Evolutionary conservation across 768 basidiomycete genomes (phyloP), one percentile per base, ranked within the genome.

Genomic region (Leucocoprinus sp.): DNA sequence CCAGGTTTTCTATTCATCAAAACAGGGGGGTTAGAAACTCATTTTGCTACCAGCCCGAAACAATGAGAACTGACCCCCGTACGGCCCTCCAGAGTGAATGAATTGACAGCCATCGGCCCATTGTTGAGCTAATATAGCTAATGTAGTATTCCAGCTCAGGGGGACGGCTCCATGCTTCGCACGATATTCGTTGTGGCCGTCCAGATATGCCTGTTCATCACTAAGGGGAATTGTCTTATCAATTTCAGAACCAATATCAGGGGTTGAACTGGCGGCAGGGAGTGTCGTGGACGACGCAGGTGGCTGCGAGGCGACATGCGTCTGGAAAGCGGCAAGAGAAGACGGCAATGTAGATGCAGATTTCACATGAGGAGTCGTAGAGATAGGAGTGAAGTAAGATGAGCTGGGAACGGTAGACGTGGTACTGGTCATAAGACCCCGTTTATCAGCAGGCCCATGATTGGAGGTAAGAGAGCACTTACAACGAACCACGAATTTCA

Each of bases 51-150:
- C 9, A 35, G 7, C 6, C 42, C 19, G 27, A 43, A 29, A 36
- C 24, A 19, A 5, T 41, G 18, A 17, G 52, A 34, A 63, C 64
- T 15, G 48, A 82, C 78, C 81, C 57, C 84, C 85, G 50, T 69
- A 76, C 2, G 69, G 65, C 3, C 84, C 84, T 17, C 74, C 74
- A 11, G 82, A 84, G 57, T 92, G 89, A 51, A 77, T 24, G 60
- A 82, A 86, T 2, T 69, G 56, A 57, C 89, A 92, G 11, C 64
- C 62, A 52, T 79, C 69, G 3, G 84, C 84, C 80, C 83, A 86
- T 45, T 71, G 57, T 55, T 81, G 75, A 5, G 88, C 89, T 48
- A 73, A 75, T n/a, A 59, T 56, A 0, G 83, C 80, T 31, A 83
- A 59, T 2, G 62, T 59, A 43, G 76, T 64, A 58, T 66, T 79